These are phyloP conservation scores for Emergomyces orientalis DNA, from an alignment of 2,329 filamentous ascomycete genomes.

Conservation along the genomic window DNA sequence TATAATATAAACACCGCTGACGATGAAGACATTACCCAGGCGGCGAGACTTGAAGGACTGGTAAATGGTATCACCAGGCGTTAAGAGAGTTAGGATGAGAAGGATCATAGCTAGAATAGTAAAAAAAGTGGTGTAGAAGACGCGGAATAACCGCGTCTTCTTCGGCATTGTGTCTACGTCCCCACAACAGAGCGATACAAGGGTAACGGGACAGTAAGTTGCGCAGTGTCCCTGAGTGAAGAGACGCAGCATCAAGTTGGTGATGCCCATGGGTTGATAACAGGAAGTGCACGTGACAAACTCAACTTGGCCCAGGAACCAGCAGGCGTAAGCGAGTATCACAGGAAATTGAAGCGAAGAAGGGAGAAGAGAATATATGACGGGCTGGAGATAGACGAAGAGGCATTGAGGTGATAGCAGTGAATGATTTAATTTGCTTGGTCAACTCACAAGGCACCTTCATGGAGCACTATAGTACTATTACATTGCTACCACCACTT, in stretches of 20 bases:
- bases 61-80: constrained; percentile 70
- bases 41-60: constrained; percentile 60
- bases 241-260: constrained; percentile 3
- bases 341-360: background rate
- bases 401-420: background rate
- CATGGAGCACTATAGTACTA: background rate
- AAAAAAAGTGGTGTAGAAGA: constrained; percentile 75
- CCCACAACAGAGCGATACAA: background rate
- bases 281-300: constrained; percentile 1
- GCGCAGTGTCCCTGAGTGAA: background rate
- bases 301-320: background rate
- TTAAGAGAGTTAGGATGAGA: constrained; percentile 63
- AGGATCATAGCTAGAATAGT: constrained; percentile 65
- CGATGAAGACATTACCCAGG: constrained; percentile 72
- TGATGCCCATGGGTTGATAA: background rate
- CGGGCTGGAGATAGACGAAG: no score
- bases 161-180: background rate
- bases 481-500: background rate
- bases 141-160: constrained; percentile 51
- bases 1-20: constrained; percentile 65
- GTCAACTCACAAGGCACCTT: background rate
- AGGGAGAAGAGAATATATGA: no score
- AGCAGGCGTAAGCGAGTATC: background rate
- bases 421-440: background rate
- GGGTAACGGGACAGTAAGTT: background rate